Evolutionary conservation across 2,329 filamentous ascomycete genomes (phyloP), one percentile per base, ranked within the genome.

Genomic region (Pyrenophora tritici-repentis): DNA sequence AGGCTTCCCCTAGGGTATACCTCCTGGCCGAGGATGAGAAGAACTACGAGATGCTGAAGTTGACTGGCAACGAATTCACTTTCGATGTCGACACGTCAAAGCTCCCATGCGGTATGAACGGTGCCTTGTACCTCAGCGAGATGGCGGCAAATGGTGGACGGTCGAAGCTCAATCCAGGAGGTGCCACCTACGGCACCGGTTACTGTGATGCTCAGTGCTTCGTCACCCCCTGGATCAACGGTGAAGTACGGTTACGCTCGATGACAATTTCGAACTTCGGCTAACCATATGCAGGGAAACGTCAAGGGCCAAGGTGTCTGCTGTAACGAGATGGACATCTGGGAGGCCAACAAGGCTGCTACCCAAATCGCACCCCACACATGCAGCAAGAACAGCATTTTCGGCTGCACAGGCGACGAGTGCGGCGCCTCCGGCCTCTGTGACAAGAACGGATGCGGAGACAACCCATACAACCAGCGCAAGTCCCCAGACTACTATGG

Each of bases 1-100:
- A 70, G 55, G 61, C 78, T 38, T 75, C 75, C 31, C 78, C 83
- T 47, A 82, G 87, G 61, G 74, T 86, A 36, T 90, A 88, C 70
- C 79, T 89, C 56, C 82, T 89, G 76, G 80, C 81, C 12, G 61
- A 72, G 61, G 75, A 78, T 43, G 81, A 85, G 37, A 78, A 76
- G 60, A 82, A 81, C 52, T 90, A 90, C 73, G 75, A 88, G 75
- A 80, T 82, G 67, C 86, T 89, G 75, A 79, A 83, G 52, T 77
- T 89, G 50, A 77, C 85, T 46, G 84, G 84, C 73, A 81, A 86
- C 66, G 87, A 90, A 72, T 86, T 90, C 74, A 86, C 85, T 47
- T 88, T 90, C 55, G 86, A 89, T 47, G 86, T 89, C 20, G 87
- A 90, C 67, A 83, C 70, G 2, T 75, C 73, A 3, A 73, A 71